Conservation (phyloP, 805 yeast species). For the Yamadazyma paraphyllophila region DNA sequence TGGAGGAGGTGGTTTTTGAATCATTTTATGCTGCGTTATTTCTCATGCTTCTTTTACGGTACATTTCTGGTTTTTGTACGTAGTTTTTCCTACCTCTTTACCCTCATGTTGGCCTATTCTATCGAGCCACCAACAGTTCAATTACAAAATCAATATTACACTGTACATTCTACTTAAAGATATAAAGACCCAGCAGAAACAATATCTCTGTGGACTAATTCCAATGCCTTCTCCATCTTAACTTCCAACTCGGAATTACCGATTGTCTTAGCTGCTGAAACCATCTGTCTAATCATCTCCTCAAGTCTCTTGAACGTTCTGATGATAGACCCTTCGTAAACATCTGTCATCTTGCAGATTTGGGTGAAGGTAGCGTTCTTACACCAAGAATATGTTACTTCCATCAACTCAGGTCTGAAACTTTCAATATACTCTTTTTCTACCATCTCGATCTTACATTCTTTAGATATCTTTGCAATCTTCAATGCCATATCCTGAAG, state of each 20-base stretch:
- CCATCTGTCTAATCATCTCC: slow-evolving; percentile 87
- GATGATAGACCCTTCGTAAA: slow-evolving; percentile 93
- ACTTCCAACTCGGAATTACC: slow-evolving; percentile 85
- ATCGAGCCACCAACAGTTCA: no score
- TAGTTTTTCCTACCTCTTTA: no score
- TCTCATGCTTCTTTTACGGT: no score
- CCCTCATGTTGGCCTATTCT: no score
- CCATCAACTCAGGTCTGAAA: slow-evolving; percentile 93
- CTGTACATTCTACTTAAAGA: slow-evolving; percentile 30
- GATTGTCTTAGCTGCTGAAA: slow-evolving; percentile 88
- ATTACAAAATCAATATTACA: no score
- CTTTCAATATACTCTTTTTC: slow-evolving; percentile 92
- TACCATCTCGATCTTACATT: slow-evolving; percentile 83
- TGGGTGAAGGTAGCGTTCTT: slow-evolving; percentile 94
- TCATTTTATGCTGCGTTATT: no score
- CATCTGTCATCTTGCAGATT: slow-evolving; percentile 98
- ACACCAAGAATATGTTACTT: slow-evolving; percentile 95
- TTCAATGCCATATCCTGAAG: slow-evolving; percentile 88
- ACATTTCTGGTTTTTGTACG: no score
- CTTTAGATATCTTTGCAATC: slow-evolving; percentile 85
- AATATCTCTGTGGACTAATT: slow-evolving; percentile 89
- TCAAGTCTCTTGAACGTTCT: slow-evolving; percentile 93
- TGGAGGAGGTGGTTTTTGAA: no score
- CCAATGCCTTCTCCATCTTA: slow-evolving; percentile 84
- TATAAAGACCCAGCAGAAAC: slow-evolving; percentile 96